Conservation (phyloP, 371 early-diverging fungal genomes). For the Choanephora cucurbitarum region DNA sequence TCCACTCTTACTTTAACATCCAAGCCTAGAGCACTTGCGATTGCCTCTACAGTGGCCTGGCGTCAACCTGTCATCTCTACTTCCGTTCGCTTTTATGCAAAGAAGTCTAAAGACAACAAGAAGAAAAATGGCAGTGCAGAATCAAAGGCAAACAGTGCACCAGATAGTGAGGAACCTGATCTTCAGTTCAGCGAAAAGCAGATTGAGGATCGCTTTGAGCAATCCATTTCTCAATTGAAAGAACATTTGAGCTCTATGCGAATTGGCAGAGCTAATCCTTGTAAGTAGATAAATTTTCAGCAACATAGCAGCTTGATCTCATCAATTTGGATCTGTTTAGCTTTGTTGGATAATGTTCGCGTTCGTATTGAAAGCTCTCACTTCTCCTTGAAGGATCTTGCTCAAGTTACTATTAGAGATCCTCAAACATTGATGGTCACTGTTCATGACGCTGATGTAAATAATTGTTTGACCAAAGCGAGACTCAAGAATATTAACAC, state of each 20-base stretch:
- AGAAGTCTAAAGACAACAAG: conserved; percentile 28
- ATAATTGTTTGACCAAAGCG: too few relatives aligned
- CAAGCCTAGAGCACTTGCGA: neutral
- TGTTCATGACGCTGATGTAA: conserved; percentile 76
- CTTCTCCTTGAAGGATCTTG: conserved; percentile 68
- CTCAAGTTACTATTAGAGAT: conserved; percentile 86
- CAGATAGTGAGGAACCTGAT: conserved; percentile 28
- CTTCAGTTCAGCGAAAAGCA: conserved; percentile 46
- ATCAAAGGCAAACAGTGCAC: conserved; percentile 24
- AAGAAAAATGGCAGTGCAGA: conserved; percentile 34
- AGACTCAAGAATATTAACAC: neutral
- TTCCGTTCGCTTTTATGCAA: conserved; percentile 35
- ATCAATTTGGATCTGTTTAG: conserved; percentile 28
- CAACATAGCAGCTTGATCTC: neutral
- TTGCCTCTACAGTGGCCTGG: neutral
- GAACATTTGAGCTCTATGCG: conserved; percentile 68
- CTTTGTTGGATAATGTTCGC: conserved; percentile 73
- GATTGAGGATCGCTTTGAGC: conserved; percentile 47
- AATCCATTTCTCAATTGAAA: conserved; percentile 53
- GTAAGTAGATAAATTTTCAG: conserved; percentile 33
- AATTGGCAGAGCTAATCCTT: conserved; percentile 79
- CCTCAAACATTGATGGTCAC: conserved; percentile 83
- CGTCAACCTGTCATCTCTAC: conserved; percentile 10
- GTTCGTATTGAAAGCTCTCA: conserved; percentile 64
- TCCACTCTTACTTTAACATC: neutral